Evolutionary conservation across 345 rosid species (phyloP).

Genomic region (Citrus glauca): DNA sequence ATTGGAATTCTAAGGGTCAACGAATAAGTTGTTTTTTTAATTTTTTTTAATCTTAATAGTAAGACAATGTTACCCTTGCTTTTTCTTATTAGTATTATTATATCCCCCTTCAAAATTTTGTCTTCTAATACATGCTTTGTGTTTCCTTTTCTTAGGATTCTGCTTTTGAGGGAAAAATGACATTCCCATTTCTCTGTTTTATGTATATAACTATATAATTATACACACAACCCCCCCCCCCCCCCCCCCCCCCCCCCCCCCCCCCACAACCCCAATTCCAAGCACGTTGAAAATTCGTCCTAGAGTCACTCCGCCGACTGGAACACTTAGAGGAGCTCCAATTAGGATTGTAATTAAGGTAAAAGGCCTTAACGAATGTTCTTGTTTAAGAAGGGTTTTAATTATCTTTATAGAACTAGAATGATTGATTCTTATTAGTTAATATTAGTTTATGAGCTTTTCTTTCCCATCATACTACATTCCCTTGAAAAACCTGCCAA

Average conservation of each 20-base stretch:
- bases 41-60: slow-evolving; percentile 6
- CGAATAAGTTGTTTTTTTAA: slow-evolving; percentile 33
- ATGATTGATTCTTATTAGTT: not conserved
- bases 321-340: no score
- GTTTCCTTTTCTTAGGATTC: slow-evolving; percentile 5
- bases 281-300: no score
- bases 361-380: not conserved
- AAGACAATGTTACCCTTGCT: slow-evolving; percentile 33
- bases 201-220: no score
- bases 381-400: not conserved
- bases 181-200: not conserved
- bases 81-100: not conserved
- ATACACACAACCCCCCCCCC: no score
- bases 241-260: no score
- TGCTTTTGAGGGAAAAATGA: not conserved
- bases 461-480: not conserved
- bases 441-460: not conserved
- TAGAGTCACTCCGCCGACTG: no score
- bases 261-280: not conserved
- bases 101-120: not conserved
- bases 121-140: not conserved
- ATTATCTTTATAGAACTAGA: not conserved
- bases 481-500: not conserved
- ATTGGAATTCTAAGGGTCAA: slow-evolving; percentile 91
- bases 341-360: not conserved